phyloP scores from a whole-genome alignment of 1,139 yeast genomes.

The Sugiyamaella grinbergsii region DNA sequence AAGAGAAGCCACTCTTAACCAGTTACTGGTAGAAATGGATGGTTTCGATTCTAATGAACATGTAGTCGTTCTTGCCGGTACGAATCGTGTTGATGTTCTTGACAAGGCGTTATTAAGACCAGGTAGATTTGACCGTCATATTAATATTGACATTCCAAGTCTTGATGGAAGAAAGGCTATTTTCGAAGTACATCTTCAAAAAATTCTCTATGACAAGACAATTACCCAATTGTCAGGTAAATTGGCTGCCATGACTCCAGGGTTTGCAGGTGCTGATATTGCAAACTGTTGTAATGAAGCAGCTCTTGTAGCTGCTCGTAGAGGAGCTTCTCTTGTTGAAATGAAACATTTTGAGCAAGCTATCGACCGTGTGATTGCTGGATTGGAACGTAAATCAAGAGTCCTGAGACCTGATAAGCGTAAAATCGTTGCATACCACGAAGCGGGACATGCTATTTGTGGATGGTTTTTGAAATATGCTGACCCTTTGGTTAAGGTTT shows the following conservation, averaged over 20 bases:
- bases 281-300: slow-evolving; percentile 98
- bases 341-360: slow-evolving; percentile 90
- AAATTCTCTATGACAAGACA: slow-evolving; percentile 57
- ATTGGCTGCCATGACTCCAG: slow-evolving; percentile 94
- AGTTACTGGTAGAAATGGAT: slow-evolving; percentile 95
- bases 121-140: slow-evolving; percentile 95
- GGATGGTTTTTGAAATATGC: slow-evolving; percentile 93
- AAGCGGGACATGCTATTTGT: slow-evolving; percentile 98
- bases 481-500: slow-evolving; percentile 90
- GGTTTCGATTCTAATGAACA: slow-evolving; percentile 90
- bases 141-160: slow-evolving; percentile 88
- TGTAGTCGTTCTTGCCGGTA: slow-evolving; percentile 96
- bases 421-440: slow-evolving; percentile 91
- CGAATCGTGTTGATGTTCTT: slow-evolving; percentile 90
- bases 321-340: slow-evolving; percentile 65
- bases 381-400: slow-evolving; percentile 86
- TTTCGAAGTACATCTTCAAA: slow-evolving; percentile 77
- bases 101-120: slow-evolving; percentile 95
- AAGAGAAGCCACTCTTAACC: slow-evolving; percentile 94
- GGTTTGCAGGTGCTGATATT: slow-evolving; percentile 97
- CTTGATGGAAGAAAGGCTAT: slow-evolving; percentile 91
- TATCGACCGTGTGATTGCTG: slow-evolving; percentile 95
- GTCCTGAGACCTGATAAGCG: slow-evolving; percentile 83
- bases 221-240: slow-evolving; percentile 70
- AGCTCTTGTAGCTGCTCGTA: slow-evolving; percentile 93